Evolutionary conservation across 331 rosid species (phyloP).

Genomic region (Telfairia occidentalis): DNA sequence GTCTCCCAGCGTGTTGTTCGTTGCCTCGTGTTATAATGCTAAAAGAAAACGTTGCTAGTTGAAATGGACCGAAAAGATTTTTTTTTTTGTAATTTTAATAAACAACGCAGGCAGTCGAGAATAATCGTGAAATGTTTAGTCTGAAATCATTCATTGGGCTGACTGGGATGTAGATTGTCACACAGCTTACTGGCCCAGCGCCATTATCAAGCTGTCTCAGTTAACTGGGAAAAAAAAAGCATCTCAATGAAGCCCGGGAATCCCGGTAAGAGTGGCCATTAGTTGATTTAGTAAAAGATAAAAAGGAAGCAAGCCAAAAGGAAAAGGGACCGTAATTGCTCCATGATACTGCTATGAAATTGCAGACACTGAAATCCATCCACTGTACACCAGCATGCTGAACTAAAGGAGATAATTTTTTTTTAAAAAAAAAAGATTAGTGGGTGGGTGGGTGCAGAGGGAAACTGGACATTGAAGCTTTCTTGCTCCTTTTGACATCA

Average conservation of each 20-base stretch:
- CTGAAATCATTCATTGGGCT: neutral
- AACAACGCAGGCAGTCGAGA: neutral
- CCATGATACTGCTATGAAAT: conserved; percentile 9
- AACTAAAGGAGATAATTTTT: neutral
- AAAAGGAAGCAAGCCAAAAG: conserved; percentile 3
- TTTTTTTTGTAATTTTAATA: neutral
- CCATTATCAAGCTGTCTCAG: conserved; percentile 22
- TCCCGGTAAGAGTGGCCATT: conserved; percentile 24
- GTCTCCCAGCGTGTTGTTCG: conserved; percentile 21
- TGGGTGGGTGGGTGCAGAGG: conserved; percentile 6
- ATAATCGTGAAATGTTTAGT: conserved; percentile 1
- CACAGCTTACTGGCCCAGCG: conserved; percentile 21
- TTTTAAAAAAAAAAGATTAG: neutral
- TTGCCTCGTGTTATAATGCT: conserved; percentile 10
- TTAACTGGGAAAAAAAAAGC: conserved; percentile 2
- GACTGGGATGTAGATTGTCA: neutral
- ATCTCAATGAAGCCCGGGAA: conserved; percentile 26
- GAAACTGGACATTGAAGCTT: neutral
- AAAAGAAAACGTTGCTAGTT: neutral
- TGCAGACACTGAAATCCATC: conserved; percentile 11
- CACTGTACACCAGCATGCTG: conserved; percentile 10
- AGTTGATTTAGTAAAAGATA: conserved; percentile 10
- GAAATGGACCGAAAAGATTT: neutral
- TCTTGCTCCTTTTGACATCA: conserved; percentile 1
- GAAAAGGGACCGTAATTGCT: conserved; percentile 9